These are phyloP conservation scores for Tetracentron sinense DNA, from an alignment of 164 flowering plant genomes.

Conservation along the genomic window DNA sequence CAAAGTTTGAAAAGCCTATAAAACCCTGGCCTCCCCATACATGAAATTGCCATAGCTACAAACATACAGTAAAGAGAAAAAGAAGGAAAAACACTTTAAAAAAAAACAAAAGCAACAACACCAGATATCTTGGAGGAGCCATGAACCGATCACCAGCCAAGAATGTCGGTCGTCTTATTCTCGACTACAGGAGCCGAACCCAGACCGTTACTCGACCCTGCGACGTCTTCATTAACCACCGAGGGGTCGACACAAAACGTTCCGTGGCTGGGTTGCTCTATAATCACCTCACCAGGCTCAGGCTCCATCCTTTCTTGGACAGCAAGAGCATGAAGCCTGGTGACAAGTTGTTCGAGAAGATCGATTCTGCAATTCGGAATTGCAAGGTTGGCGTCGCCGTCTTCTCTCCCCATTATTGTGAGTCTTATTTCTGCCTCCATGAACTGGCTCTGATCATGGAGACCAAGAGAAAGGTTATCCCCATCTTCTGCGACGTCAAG, in stretches of 20 bases:
- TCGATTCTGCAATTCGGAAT: constrained; percentile 31
- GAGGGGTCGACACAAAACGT: constrained; percentile 52
- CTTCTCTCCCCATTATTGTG: constrained; percentile 57
- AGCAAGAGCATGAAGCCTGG: constrained; percentile 67
- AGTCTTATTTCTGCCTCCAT: constrained; percentile 62
- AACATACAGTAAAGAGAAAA: too few relatives aligned
- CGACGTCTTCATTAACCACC: constrained; percentile 65
- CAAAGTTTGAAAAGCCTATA: too few relatives aligned
- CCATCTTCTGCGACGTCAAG: constrained; percentile 55
- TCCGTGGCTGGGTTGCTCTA: constrained; percentile 46
- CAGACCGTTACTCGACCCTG: constrained; percentile 16
- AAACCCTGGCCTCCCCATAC: too few relatives aligned
- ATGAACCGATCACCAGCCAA: neutral
- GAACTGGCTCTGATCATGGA: constrained; percentile 57
- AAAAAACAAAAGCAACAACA: too few relatives aligned
- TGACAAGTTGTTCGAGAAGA: constrained; percentile 42
- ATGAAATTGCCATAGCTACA: too few relatives aligned
- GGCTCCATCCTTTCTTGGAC: constrained; percentile 50
- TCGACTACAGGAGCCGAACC: neutral
- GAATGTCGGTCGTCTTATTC: neutral
- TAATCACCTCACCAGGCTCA: constrained; percentile 25
- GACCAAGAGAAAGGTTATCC: constrained; percentile 48
- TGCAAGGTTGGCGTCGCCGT: constrained; percentile 55
- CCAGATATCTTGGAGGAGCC: too few relatives aligned
- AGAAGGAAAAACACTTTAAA: too few relatives aligned